Percentiles rank a stretch among this genome's conserved stretches.
Conservation (phyloP, 176 grass and related monocot genomes). For the Lolium multiflorum region DNA sequence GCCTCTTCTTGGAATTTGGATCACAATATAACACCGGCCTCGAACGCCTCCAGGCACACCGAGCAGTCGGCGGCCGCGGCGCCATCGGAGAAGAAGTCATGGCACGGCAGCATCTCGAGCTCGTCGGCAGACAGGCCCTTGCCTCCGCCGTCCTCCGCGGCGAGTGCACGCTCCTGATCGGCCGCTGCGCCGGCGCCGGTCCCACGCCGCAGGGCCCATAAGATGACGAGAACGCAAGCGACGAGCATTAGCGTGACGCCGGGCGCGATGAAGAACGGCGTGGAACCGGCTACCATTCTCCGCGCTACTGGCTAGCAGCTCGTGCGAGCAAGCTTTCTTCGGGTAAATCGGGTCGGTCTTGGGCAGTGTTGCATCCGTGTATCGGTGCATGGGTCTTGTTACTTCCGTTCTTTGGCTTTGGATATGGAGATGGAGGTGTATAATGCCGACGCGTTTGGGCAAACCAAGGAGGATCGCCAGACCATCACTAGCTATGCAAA, state of each 20-base stretch:
- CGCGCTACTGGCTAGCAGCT: not conserved
- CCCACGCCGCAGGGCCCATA: not conserved
- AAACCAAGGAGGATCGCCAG: slow-evolving; percentile 33
- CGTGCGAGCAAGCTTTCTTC: not conserved
- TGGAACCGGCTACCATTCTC: not conserved
- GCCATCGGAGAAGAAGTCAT: not conserved
- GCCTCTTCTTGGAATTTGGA: too few relatives aligned
- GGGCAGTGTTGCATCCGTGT: not conserved
- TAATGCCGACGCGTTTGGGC: not conserved
- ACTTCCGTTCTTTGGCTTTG: slow-evolving; percentile 30
- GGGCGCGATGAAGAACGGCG: slow-evolving; percentile 19
- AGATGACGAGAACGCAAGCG: not conserved
- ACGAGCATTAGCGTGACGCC: slow-evolving; percentile 4
- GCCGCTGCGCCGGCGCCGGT: not conserved
- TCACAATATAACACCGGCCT: too few relatives aligned
- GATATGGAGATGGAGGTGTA: not conserved
- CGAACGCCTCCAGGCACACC: slow-evolving; percentile 5
- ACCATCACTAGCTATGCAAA: not conserved
- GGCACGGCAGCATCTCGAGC: not conserved
- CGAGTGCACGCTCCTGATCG: not conserved
- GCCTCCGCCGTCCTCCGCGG: not conserved
- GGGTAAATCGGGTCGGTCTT: not conserved
- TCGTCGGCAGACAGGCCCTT: not conserved
- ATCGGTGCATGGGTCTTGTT: not conserved
- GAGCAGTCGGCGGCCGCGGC: not conserved